Evolutionary conservation across 129 eudicot species (phyloP).

Genomic region (Arctium lappa): DNA sequence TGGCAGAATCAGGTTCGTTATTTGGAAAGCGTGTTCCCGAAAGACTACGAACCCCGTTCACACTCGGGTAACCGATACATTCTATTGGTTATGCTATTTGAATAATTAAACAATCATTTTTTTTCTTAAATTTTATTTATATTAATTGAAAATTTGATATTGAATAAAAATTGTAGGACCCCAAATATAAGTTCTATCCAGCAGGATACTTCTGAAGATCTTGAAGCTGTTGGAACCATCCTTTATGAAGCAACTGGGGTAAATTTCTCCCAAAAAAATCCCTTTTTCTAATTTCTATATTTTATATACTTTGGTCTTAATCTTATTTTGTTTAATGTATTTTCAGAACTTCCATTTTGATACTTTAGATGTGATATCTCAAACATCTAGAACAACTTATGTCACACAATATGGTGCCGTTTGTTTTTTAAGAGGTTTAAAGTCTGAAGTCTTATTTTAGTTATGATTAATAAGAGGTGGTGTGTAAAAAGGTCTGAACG

Average conservation of each 20-base stretch:
- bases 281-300: neutral
- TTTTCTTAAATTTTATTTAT: neutral
- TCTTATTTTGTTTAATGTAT: no score
- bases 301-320: no score
- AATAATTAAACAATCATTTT: neutral
- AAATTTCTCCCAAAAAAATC: slow-evolving; percentile 13
- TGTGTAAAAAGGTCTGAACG: no score
- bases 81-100: neutral
- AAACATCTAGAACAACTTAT: no score
- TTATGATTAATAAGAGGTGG: no score
- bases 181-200: slow-evolving; percentile 80
- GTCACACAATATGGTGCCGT: no score
- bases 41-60: slow-evolving; percentile 56
- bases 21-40: slow-evolving; percentile 53
- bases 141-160: neutral
- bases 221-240: slow-evolving; percentile 61
- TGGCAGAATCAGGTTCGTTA: slow-evolving; percentile 61
- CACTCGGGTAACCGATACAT: slow-evolving; percentile 47
- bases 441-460: no score
- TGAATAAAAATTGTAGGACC: slow-evolving; percentile 42
- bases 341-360: no score
- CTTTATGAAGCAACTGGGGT: slow-evolving; percentile 64
- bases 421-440: no score
- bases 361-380: no score
- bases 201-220: slow-evolving; percentile 65